A percentile compares a stretch with the other conserved stretches of the same genome.
These are phyloP conservation scores for Murraya paniculata DNA, from an alignment of 345 rosid genomes.

Conservation along the genomic window DNA sequence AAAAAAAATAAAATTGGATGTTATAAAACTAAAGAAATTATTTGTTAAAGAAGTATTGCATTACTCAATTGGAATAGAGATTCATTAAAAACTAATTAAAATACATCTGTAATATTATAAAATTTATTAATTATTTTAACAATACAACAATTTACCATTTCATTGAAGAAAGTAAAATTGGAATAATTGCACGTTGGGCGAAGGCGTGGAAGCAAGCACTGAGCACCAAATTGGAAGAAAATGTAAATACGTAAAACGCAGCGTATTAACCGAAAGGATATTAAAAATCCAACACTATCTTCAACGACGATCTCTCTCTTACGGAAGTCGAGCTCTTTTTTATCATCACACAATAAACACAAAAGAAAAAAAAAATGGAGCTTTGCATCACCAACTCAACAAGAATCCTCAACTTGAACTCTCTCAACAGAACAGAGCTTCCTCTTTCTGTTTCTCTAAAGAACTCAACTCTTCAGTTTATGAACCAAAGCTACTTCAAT, in stretches of 20 bases:
- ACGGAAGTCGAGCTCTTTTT: neutral
- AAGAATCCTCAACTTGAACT: constrained; percentile 18
- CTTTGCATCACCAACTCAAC: constrained; percentile 47
- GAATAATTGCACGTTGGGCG: no score
- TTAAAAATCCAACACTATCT: constrained; percentile 16
- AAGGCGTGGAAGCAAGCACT: no score
- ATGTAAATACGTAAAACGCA: neutral
- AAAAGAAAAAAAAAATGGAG: constrained; percentile 53
- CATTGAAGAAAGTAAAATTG: no score
- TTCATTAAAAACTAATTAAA: no score
- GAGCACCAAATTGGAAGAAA: neutral
- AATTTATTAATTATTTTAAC: no score
- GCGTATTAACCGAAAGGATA: constrained; percentile 10
- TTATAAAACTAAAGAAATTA: no score
- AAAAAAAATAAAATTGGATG: no score
- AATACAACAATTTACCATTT: no score
- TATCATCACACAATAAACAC: neutral
- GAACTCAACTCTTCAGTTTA: constrained; percentile 30
- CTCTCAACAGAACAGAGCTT: neutral
- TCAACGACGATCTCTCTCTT: constrained; percentile 9
- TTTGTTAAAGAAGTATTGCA: no score
- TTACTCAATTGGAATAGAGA: neutral
- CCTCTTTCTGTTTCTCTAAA: constrained; percentile 21
- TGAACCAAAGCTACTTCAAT: constrained; percentile 19
- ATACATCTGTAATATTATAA: no score